Base-by-base conservation (phyloP, 208 protist genomes). In the Trypanosoma platydactyli region DNA sequence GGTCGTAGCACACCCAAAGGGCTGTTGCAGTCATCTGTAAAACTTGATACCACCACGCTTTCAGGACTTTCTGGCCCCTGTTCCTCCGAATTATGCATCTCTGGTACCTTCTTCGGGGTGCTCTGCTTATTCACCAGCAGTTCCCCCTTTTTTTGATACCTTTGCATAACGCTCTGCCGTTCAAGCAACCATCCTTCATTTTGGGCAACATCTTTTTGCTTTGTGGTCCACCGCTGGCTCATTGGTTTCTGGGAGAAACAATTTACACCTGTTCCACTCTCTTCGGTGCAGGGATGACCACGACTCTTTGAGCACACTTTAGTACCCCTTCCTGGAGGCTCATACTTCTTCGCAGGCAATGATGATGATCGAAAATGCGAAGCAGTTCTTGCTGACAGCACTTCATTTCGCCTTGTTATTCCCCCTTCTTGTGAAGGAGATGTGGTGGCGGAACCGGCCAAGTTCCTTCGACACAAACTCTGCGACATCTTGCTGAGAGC, bases 31-130 rank as follows among this genome's bases (percentile, higher is more conserved):
- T 68, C 52, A 15, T 62, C 51, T 33, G 64, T 68, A 24, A 68
- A 44, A 45, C 64, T 68, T 13, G 64, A 68, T 4, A 68, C 16
- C 30, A 61, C 53, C 20, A 68, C 64, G 50, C 64, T 68, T 6
- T 25, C 64, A 5, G 20, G 27, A 54, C 64, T 68, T 40, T 0
- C 16, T 3, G 53, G 53, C 29, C 53, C 24, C 29, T 54, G n/a
- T n/a, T n/a, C 64, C 13, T 30, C 25, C n/a, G 42, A 20, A 7
- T 59, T 27, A 13, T 9, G 54, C 40, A 27, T 5, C 6, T 20
- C 16, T 45, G 40, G 38, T 20, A 16, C 40, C 33, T 68, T 33
- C 25, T n/a, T 33, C 20, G 40, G 20, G 9, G 41, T 33, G 42
- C 3, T 41, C 3, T 24, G 7, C 18, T 49, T 29, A 40, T 24